Evolutionary conservation across 176 grass and related monocot species (phyloP).

Genomic region (Miscanthus lutarioriparius): DNA sequence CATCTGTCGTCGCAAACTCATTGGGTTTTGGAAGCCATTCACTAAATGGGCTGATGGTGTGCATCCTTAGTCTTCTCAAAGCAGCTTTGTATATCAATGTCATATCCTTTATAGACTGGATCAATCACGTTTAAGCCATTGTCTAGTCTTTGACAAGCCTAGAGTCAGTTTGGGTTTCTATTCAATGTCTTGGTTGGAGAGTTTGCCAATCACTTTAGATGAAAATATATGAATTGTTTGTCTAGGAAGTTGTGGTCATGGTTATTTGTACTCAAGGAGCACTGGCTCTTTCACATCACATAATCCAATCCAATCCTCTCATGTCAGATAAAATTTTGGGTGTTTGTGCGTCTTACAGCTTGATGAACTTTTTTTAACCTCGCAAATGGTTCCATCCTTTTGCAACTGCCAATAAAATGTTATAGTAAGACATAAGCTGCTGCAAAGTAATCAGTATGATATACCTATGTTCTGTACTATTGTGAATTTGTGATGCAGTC

Average conservation of each 20-base stretch:
- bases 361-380: neutral
- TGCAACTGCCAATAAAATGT: neutral
- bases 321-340: slow-evolving; percentile 8
- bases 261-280: neutral
- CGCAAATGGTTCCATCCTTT: neutral
- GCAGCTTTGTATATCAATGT: neutral
- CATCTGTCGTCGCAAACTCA: neutral
- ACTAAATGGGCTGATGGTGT: neutral
- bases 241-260: neutral
- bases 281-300: neutral
- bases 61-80: neutral
- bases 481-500: neutral
- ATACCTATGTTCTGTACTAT: neutral
- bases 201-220: neutral
- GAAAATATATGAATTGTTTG: neutral
- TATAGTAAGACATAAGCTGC: neutral
- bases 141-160: neutral
- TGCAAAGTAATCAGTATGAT: neutral
- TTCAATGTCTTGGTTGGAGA: neutral
- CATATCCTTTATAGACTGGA: neutral
- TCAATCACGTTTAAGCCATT: neutral
- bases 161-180: neutral
- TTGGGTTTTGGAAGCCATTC: neutral
- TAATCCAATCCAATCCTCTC: neutral
- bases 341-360: neutral